Evolutionary conservation across 2,329 filamentous ascomycete species (phyloP), one percentile per base, ranked within the genome.

Genomic region (Annulohypoxylon truncatum): DNA sequence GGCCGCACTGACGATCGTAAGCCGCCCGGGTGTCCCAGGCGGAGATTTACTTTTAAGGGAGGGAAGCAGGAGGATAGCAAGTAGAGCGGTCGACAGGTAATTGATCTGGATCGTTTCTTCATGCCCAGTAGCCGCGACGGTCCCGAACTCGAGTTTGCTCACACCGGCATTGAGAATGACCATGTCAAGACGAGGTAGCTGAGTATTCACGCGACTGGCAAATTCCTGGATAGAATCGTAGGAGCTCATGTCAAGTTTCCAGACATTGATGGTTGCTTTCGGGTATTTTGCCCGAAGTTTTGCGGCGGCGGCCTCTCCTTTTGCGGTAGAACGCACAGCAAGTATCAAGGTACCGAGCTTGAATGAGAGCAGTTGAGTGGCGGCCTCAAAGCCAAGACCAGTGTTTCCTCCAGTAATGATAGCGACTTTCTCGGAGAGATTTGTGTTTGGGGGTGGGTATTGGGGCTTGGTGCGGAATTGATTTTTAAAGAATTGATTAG

Each of bases 341-440:
- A 86, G 73, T 61, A 87, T 79, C 6, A 87, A 74, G 15, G 78
- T 77, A 7, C 47, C 47, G 29, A 85, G 74, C 0, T 76, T 73
- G 13, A 80, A 67, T 0, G 71, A 68, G 2, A 82, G 75, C 15
- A 85, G 76, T 44, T 82, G 80, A 0, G 74, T 70, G 9, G 79
- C 76, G 0, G 79, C 73, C 65, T 82, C 80, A 18, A 83, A 76
- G 0, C 85, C 84, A 0, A 87, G 75, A 0, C 85, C 85, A 0
- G 71, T 74, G 63, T 84, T 86, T 26, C 78, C 74, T 1, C 85
- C 85, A 0, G 84, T 85, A 13, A 87, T 75, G 31, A 86, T 82
- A 54, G 81, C 80, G 0, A 78, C 79, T 60, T 81, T 74, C 2
- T 77, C 75, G 0, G 74, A 70, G 13, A 82, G 68, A 31, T 74